Conservation (phyloP, 768 basidiomycete genomes). For the Podaxis mareebaensis region DNA sequence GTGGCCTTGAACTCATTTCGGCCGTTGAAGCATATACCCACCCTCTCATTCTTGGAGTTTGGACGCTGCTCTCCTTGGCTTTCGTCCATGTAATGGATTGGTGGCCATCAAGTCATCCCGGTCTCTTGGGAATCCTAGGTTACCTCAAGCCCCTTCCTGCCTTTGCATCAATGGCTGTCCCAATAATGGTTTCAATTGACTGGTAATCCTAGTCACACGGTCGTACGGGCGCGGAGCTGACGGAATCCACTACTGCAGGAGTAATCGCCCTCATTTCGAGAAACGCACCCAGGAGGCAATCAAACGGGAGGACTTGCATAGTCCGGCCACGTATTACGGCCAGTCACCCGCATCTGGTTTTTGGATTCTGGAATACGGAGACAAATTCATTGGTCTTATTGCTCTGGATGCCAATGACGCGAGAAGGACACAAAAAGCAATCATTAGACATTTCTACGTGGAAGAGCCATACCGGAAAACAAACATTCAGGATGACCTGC, state of each 20-base stretch:
- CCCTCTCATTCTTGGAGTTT: slow-evolving; percentile 59
- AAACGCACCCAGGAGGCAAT: slow-evolving; percentile 50
- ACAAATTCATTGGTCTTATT: slow-evolving; percentile 64
- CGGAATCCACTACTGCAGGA: slow-evolving; percentile 40
- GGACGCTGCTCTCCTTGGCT: slow-evolving; percentile 58
- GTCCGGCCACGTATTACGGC: slow-evolving; percentile 57
- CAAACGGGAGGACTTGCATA: slow-evolving; percentile 52
- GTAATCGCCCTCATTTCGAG: slow-evolving; percentile 72
- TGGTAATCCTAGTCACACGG: slow-evolving; percentile 46
- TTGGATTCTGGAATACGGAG: slow-evolving; percentile 65
- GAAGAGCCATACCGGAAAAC: slow-evolving; percentile 61
- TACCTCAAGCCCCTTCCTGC: slow-evolving; percentile 66
- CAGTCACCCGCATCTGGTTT: slow-evolving; percentile 64
- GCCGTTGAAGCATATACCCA: slow-evolving; percentile 48
- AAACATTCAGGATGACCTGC: slow-evolving; percentile 64
- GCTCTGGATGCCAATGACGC: slow-evolving; percentile 62
- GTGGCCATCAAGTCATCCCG: slow-evolving; percentile 60
- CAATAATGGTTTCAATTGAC: slow-evolving; percentile 66
- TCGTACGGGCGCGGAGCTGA: background rate
- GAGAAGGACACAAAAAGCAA: slow-evolving; percentile 50
- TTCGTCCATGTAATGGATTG: slow-evolving; percentile 62
- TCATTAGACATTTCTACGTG: slow-evolving; percentile 75
- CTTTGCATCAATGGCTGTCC: slow-evolving; percentile 62
- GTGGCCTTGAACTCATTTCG: slow-evolving; percentile 10
- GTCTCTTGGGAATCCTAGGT: slow-evolving; percentile 33